These are phyloP conservation scores for Kokia cookei DNA, from an alignment of 441 rosid species.

Conservation along the genomic window DNA sequence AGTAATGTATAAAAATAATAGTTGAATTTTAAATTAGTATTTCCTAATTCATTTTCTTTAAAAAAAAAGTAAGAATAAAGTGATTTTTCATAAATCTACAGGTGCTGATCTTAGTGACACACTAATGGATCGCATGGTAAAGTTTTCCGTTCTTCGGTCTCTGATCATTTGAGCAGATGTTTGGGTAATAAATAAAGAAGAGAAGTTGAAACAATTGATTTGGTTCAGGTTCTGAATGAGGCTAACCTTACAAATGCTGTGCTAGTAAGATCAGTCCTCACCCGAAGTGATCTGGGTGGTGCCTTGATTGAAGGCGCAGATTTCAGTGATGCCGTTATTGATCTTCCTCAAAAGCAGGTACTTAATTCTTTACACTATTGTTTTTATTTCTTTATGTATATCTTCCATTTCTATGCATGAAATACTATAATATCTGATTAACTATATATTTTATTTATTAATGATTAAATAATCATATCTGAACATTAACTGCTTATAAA, in stretches of 20 bases:
- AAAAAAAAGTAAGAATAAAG: too few species aligned
- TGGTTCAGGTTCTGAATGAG: slow-evolving; percentile 28
- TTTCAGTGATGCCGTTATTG: slow-evolving; percentile 90
- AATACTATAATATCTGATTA: background rate
- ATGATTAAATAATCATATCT: too few species aligned
- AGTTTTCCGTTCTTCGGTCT: background rate
- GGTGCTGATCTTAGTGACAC: slow-evolving; percentile 97
- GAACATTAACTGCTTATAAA: too few species aligned
- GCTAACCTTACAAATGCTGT: slow-evolving; percentile 86
- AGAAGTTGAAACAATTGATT: background rate
- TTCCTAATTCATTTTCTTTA: too few species aligned
- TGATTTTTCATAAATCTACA: slow-evolving; percentile 11
- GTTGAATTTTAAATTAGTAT: too few species aligned
- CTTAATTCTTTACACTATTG: background rate
- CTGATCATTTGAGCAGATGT: background rate
- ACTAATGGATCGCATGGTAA: slow-evolving; percentile 97
- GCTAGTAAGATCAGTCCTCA: slow-evolving; percentile 70
- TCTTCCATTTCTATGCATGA: background rate
- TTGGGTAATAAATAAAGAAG: background rate
- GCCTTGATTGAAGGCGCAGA: slow-evolving; percentile 90
- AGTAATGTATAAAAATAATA: too few species aligned
- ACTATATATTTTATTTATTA: too few species aligned
- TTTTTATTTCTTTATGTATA: background rate
- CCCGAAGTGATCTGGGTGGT: slow-evolving; percentile 94
- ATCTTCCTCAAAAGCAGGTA: slow-evolving; percentile 88